Evolutionary conservation across 2,329 filamentous ascomycete species (phyloP), one percentile per base, ranked within the genome.

Genomic region (Talaromyces piceae): DNA sequence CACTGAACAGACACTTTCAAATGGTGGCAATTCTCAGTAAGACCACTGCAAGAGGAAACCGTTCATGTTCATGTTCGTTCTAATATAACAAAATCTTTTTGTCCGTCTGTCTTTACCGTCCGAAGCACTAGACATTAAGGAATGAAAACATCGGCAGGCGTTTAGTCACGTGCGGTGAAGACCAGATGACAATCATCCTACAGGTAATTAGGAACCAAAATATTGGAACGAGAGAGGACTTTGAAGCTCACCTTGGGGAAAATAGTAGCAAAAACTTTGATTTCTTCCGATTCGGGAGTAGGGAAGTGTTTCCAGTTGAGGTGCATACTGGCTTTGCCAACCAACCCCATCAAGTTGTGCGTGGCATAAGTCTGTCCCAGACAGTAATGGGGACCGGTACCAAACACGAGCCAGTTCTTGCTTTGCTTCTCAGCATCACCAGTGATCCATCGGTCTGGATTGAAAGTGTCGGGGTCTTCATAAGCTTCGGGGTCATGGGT

Each of bases 391-490:
- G 93, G 88, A 6, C 93, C 93, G 16, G 88, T 91, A 63, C 93
- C 93, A 62, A 98, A 97, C 16, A 97, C 91, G 47, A 98, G 79
- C 77, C 85, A 97, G 77, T 97, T 98, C 84, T 96, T 97, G 66
- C 84, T 86, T 59, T 91, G 86, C 69, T 86, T 82, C 70, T 95
- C 91, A 11, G 91, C 93, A 61, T 91, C 87, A 54, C 91, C 93
- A 2, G 80, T 81, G 69, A 91, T 91, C 82, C 93, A 97, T 61
- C 91, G 82, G 59, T 96, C 90, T 2, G 91, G 91, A 63, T 95
- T 86, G 67, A 90, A 97, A 39, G 79, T 77, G 63, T 97, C 91
- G 2, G 93, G 89, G 63, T 93, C 86, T 49, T 87, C 82, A 68
- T 97, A 98, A 7, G 91, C 87, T 52, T 96, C 90, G 33, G 89